Conservation (phyloP, 768 basidiomycete species). For the Mrakia blollopis region DNA sequence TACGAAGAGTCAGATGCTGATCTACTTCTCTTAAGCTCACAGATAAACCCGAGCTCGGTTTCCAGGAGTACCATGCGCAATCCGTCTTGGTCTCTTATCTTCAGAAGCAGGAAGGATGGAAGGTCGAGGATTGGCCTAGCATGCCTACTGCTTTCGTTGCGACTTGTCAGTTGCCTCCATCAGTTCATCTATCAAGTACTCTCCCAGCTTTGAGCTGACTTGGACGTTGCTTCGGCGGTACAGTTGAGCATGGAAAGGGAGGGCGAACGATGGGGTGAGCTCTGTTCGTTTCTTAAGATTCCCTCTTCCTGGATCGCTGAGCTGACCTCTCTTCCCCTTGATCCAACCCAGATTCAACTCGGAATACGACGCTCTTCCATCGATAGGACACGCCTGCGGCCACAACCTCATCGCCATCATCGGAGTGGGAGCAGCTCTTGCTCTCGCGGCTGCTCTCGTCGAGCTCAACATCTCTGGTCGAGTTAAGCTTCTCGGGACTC, state of each 20-base stretch:
- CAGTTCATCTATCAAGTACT: neutral
- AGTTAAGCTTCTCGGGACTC: slow-evolving; percentile 34
- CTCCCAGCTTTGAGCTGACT: neutral
- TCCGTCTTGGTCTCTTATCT: slow-evolving; percentile 1
- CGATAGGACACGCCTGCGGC: slow-evolving; percentile 52
- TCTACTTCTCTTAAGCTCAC: neutral
- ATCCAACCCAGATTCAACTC: slow-evolving; percentile 10
- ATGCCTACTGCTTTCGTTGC: slow-evolving; percentile 23
- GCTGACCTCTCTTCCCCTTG: neutral
- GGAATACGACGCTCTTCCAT: slow-evolving; percentile 36
- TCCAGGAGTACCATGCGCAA: slow-evolving; percentile 18
- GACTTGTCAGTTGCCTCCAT: neutral
- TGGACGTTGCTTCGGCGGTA: too few relatives aligned
- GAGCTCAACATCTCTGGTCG: slow-evolving; percentile 35
- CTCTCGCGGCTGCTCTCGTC: slow-evolving; percentile 28
- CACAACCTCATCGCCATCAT: slow-evolving; percentile 31
- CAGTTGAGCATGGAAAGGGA: slow-evolving; percentile 22
- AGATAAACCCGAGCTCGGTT: slow-evolving; percentile 25
- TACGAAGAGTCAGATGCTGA: neutral
- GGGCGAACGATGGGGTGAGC: slow-evolving; percentile 26
- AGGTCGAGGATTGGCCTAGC: neutral
- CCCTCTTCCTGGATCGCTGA: neutral
- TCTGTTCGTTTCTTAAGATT: neutral
- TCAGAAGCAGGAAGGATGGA: slow-evolving; percentile 5
- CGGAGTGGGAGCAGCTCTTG: slow-evolving; percentile 27